Percentiles rank a stretch among this genome's conserved stretches.
These are phyloP conservation scores for Cyberlindnera mycetangii DNA, from an alignment of 805 yeast genomes.

Conservation along the genomic window DNA sequence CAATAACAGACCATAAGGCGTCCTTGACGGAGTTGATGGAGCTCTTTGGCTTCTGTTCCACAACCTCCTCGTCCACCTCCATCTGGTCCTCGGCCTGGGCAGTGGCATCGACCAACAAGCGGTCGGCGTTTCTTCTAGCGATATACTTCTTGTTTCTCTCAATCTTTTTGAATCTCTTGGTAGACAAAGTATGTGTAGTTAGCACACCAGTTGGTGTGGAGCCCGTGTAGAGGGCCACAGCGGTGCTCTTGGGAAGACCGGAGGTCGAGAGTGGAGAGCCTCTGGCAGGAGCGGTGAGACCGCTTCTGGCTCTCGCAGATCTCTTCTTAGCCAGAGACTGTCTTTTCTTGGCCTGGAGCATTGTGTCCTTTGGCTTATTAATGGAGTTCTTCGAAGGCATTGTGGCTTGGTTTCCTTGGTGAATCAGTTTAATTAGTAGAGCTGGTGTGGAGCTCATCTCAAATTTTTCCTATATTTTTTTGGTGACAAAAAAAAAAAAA, in stretches of 20 bases:
- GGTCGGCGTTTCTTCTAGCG: constrained; percentile 47
- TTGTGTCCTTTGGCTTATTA: constrained; percentile 71
- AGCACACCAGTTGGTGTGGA: constrained; percentile 25
- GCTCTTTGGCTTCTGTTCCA: constrained; percentile 13
- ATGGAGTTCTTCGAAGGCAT: constrained; percentile 85
- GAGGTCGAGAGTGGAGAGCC: constrained; percentile 42
- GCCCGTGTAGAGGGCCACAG: constrained; percentile 39
- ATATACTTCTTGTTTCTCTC: constrained; percentile 76
- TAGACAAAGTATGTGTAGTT: constrained; percentile 65
- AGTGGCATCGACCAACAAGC: constrained; percentile 45
- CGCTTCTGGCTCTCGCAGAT: constrained; percentile 45
- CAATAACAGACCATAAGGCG: constrained; percentile 72
- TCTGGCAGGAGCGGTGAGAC: constrained; percentile 42
- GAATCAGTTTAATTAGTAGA: not conserved
- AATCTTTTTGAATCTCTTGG: constrained; percentile 74
- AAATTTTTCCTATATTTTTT: constrained; percentile 5
- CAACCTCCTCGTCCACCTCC: constrained; percentile 45
- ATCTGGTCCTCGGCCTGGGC: constrained; percentile 46
- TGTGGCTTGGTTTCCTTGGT: constrained; percentile 4
- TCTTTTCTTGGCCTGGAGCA: constrained; percentile 49
- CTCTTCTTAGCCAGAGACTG: constrained; percentile 52
- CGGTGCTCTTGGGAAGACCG: constrained; percentile 39
- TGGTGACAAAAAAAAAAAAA: constrained; percentile 4
- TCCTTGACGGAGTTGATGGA: constrained; percentile 51
- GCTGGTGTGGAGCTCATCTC: constrained; percentile 15